A percentile compares a stretch with the other conserved stretches of the same genome.
phyloP scores from a whole-genome alignment of 495 filamentous ascomycete species.

The Aspergillus diversus region DNA sequence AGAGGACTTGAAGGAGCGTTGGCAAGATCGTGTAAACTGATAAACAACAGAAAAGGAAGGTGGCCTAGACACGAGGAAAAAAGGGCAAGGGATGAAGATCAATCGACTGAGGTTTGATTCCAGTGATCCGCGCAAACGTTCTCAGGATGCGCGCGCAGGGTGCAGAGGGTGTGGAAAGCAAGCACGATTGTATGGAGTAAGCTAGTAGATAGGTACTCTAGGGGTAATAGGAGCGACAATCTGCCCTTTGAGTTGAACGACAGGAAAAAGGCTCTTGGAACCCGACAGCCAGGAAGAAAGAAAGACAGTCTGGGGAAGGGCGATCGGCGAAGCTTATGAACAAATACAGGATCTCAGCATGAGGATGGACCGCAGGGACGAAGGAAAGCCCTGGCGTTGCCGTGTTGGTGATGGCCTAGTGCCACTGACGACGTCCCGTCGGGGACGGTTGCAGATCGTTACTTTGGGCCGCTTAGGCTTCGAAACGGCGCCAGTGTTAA shows the following conservation, averaged over 20 bases:
- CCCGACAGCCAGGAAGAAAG: slow-evolving; percentile 37
- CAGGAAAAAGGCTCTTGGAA: slow-evolving; percentile 19
- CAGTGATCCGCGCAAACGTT: slow-evolving; percentile 20
- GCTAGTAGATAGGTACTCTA: slow-evolving; percentile 28
- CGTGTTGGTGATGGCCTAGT: slow-evolving; percentile 41
- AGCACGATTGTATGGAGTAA: slow-evolving; percentile 19
- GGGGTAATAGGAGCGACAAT: slow-evolving; percentile 20
- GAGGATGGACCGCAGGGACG: slow-evolving; percentile 33
- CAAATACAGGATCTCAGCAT: slow-evolving; percentile 43
- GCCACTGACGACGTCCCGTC: slow-evolving; percentile 54
- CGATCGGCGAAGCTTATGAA: slow-evolving; percentile 82
- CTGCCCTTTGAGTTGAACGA: slow-evolving; percentile 9
- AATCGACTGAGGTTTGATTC: slow-evolving; percentile 1
- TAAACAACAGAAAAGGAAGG: neutral
- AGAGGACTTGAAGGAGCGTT: neutral
- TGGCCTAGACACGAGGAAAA: neutral
- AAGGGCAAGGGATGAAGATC: slow-evolving; percentile 6
- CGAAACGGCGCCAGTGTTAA: slow-evolving; percentile 32
- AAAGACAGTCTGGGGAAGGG: slow-evolving; percentile 51
- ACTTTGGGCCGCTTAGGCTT: slow-evolving; percentile 35
- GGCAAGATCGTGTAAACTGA: neutral
- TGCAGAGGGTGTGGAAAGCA: slow-evolving; percentile 14
- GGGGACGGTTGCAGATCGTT: slow-evolving; percentile 52
- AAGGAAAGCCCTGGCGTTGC: slow-evolving; percentile 35
- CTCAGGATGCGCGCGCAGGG: slow-evolving; percentile 12